A percentile compares a stretch with the other conserved stretches of the same genome.
phyloP scores from a whole-genome alignment of 2,329 filamentous ascomycete genomes.

The Pezicula neosporulosa region DNA sequence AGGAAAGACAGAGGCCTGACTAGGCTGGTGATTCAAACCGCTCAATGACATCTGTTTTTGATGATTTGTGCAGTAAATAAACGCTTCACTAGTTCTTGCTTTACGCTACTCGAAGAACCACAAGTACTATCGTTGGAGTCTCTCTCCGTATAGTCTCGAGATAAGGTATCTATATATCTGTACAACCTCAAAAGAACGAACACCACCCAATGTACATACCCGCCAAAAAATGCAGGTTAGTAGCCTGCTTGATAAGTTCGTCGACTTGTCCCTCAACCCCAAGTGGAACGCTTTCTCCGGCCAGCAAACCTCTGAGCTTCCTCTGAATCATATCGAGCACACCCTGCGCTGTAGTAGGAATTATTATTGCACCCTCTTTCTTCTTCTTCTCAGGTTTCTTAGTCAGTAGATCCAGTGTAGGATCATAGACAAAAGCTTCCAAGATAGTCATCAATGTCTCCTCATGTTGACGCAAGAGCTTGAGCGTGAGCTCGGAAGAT shows the following conservation, averaged over 20 bases:
- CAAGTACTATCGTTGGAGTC: too few species aligned
- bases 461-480: constrained; percentile 82
- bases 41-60: too few species aligned
- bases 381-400: constrained; percentile 59
- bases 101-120: too few species aligned
- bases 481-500: constrained; percentile 84
- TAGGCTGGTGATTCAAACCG: too few species aligned
- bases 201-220: constrained; percentile 98
- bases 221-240: constrained; percentile 73
- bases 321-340: constrained; percentile 86
- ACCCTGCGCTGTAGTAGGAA: constrained; percentile 68
- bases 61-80: too few species aligned
- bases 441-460: constrained; percentile 97
- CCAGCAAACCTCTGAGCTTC: constrained; percentile 81
- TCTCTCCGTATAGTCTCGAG: too few species aligned
- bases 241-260: constrained; percentile 85
- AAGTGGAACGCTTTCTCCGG: constrained; percentile 85
- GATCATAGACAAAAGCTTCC: constrained; percentile 95
- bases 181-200: constrained; percentile 52
- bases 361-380: constrained; percentile 30
- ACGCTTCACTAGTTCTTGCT: too few species aligned
- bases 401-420: constrained; percentile 83
- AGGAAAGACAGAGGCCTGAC: too few species aligned
- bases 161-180: not conserved
- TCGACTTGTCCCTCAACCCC: constrained; percentile 98